These are phyloP conservation scores for Collybia mongolica DNA, from an alignment of 768 basidiomycete species.

Conservation along the genomic window DNA sequence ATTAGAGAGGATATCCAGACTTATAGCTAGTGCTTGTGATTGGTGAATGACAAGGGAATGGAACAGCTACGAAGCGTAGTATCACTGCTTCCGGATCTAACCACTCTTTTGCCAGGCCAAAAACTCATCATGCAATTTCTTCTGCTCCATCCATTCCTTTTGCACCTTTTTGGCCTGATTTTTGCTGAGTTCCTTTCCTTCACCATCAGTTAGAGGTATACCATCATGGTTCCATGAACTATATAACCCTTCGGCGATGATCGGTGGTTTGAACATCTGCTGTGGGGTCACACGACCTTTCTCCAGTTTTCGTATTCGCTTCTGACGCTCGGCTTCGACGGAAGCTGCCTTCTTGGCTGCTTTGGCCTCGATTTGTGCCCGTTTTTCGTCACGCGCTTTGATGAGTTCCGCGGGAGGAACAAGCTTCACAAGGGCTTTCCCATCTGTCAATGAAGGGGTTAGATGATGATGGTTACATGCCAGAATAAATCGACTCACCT, in stretches of 20 bases:
- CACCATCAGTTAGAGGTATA: slow-evolving; percentile 78
- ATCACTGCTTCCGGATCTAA: slow-evolving; percentile 11
- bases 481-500: slow-evolving; percentile 43
- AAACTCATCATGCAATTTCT: slow-evolving; percentile 80
- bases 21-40: slow-evolving; percentile 63
- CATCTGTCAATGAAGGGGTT: slow-evolving; percentile 51
- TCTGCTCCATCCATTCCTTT: slow-evolving; percentile 75
- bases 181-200: slow-evolving; percentile 86
- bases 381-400: slow-evolving; percentile 86
- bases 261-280: slow-evolving; percentile 84
- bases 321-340: slow-evolving; percentile 62
- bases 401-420: slow-evolving; percentile 81
- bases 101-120: slow-evolving; percentile 40
- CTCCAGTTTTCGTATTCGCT: slow-evolving; percentile 77
- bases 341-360: slow-evolving; percentile 75
- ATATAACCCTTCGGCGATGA: slow-evolving; percentile 71
- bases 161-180: slow-evolving; percentile 70
- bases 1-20: slow-evolving; percentile 65
- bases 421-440: slow-evolving; percentile 92
- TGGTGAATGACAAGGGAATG: slow-evolving; percentile 43
- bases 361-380: slow-evolving; percentile 70
- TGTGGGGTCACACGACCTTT: slow-evolving; percentile 74
- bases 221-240: slow-evolving; percentile 84
- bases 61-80: not conserved
- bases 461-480: slow-evolving; percentile 5